These are phyloP conservation scores for Vigna nakashimae DNA, from an alignment of 306 rosid species.

Conservation along the genomic window DNA sequence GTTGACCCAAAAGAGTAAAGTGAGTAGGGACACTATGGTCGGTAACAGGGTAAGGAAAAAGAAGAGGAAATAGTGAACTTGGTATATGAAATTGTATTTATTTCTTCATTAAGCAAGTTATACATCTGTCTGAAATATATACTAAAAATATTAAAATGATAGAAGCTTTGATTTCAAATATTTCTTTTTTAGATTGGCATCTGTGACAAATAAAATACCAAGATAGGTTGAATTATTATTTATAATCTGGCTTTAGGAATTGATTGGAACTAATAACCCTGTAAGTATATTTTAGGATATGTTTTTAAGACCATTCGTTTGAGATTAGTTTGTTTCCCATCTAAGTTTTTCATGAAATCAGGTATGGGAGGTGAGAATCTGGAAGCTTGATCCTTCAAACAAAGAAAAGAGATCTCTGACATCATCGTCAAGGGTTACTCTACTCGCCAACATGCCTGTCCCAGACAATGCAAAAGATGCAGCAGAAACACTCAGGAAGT, in stretches of 20 bases:
- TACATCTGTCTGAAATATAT: too few relatives aligned
- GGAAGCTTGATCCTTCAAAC: constrained; percentile 63
- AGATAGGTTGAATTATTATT: too few relatives aligned
- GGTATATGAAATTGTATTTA: too few relatives aligned
- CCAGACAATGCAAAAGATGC: constrained; percentile 63
- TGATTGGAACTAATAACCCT: background rate
- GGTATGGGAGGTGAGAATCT: constrained; percentile 75
- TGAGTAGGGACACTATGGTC: background rate
- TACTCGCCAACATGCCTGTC: constrained; percentile 64
- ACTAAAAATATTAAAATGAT: too few relatives aligned
- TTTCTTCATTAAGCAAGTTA: too few relatives aligned
- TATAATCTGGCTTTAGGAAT: too few relatives aligned
- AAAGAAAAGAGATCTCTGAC: constrained; percentile 45
- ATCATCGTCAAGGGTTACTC: constrained; percentile 67
- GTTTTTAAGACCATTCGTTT: too few relatives aligned
- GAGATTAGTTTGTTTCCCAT: too few relatives aligned
- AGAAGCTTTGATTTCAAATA: too few relatives aligned
- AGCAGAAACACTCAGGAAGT: constrained; percentile 48
- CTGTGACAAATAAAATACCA: too few relatives aligned
- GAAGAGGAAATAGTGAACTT: background rate
- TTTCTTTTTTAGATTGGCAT: too few relatives aligned
- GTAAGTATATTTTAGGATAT: background rate
- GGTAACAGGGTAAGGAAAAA: background rate
- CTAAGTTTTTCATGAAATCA: background rate
- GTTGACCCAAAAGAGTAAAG: background rate